Percentiles rank a stretch among this genome's conserved stretches.
Evolutionary conservation across 768 basidiomycete species (phyloP).

Genomic region (Termitomyces sp.): DNA sequence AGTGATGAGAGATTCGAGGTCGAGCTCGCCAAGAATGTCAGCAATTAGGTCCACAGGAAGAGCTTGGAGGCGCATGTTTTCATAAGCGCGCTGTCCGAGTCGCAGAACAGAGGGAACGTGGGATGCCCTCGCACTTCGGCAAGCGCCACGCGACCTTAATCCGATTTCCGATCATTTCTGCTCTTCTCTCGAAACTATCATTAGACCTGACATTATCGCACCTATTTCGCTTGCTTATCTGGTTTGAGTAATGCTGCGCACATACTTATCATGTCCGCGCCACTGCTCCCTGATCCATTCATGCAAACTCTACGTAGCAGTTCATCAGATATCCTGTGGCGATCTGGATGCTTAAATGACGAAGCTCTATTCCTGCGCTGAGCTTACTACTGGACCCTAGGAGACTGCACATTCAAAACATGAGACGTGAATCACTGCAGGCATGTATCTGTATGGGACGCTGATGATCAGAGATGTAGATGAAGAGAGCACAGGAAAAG

Average conservation of each 20-base stretch:
- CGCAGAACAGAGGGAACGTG: neutral
- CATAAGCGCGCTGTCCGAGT: neutral
- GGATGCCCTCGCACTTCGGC: neutral
- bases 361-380: neutral
- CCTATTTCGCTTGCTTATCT: neutral
- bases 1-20: slow-evolving; percentile 55
- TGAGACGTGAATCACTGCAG: too few species aligned
- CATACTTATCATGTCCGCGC: neutral
- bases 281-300: neutral
- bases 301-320: neutral
- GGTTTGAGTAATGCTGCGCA: neutral
- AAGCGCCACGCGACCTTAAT: neutral
- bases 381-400: neutral
- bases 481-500: neutral
- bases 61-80: slow-evolving; percentile 37
- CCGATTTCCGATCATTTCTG: neutral
- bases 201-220: neutral
- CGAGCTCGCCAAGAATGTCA: slow-evolving; percentile 66
- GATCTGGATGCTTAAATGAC: neutral
- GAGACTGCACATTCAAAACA: neutral
- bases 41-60: slow-evolving; percentile 79
- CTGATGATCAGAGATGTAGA: neutral
- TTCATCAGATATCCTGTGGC: neutral
- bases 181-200: neutral
- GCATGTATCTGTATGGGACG: neutral